These are phyloP conservation scores for Rasamsonia emersonii DNA, from an alignment of 2,329 filamentous ascomycete genomes.

Conservation along the genomic window DNA sequence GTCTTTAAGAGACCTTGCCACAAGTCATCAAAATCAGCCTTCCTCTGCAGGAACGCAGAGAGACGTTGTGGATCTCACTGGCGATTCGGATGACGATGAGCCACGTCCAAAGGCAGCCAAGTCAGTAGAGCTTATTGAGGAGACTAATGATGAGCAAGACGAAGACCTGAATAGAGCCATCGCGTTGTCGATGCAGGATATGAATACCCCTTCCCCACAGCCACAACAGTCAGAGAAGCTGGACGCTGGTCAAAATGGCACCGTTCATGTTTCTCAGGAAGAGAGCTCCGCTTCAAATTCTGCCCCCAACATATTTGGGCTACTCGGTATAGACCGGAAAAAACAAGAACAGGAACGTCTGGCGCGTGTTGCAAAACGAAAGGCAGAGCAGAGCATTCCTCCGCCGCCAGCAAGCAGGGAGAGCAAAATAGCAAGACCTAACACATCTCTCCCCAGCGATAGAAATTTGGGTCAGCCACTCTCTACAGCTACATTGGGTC, in stretches of 20 bases:
- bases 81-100: too few species aligned
- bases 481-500: neutral
- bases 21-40: too few species aligned
- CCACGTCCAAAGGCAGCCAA: too few species aligned
- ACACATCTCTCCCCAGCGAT: constrained; percentile 1
- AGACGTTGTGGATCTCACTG: too few species aligned
- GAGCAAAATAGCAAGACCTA: constrained; percentile 16
- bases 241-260: neutral
- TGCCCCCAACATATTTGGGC: constrained; percentile 16
- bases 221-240: neutral
- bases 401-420: constrained; percentile 18
- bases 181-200: constrained; percentile 23
- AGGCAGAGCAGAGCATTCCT: constrained; percentile 33
- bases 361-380: constrained; percentile 55
- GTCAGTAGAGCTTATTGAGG: too few species aligned
- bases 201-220: constrained; percentile 3
- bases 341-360: constrained; percentile 81
- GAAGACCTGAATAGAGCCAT: constrained; percentile 30
- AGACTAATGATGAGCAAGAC: constrained; percentile 19
- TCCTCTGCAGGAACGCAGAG: too few species aligned
- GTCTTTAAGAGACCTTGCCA: too few species aligned
- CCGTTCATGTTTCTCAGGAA: neutral
- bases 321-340: constrained; percentile 60
- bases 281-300: neutral
- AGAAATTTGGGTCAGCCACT: neutral